Percentiles rank a stretch among this genome's conserved stretches.
phyloP scores from a whole-genome alignment of 1,284 basidiomycete species.

The Lentinus polychrous region DNA sequence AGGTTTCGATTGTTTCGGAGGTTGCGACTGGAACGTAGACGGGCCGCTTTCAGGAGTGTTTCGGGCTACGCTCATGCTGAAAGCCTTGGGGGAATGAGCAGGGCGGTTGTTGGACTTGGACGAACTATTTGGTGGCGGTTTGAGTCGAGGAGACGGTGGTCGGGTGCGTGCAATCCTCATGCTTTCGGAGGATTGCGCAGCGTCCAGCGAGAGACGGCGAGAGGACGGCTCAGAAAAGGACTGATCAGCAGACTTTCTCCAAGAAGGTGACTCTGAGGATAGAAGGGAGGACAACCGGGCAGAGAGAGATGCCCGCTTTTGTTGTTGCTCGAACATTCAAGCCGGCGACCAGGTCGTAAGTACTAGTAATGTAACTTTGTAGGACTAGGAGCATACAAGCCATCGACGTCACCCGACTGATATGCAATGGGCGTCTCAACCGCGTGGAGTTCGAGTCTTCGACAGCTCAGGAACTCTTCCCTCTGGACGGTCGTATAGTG shows the following conservation, averaged over 20 bases:
- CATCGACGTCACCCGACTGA: too few relatives aligned
- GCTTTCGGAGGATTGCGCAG: neutral
- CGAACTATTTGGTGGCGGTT: neutral
- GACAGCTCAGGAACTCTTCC: too few relatives aligned
- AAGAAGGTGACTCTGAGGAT: constrained; percentile 1
- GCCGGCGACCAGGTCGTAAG: too few relatives aligned
- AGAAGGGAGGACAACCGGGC: constrained; percentile 9
- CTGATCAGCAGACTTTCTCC: neutral
- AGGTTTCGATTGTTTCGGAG: constrained; percentile 4
- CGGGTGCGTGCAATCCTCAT: constrained; percentile 15
- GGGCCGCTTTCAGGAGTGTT: neutral
- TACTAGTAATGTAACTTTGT: too few relatives aligned
- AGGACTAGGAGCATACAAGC: too few relatives aligned
- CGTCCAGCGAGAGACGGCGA: constrained; percentile 10
- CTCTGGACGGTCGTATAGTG: too few relatives aligned
- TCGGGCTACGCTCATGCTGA: constrained; percentile 8
- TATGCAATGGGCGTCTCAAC: too few relatives aligned
- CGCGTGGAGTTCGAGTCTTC: too few relatives aligned
- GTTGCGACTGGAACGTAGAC: neutral
- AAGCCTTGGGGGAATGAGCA: constrained; percentile 6
- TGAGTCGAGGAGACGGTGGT: constrained; percentile 12
- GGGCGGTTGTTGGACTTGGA: neutral
- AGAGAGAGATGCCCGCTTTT: constrained; percentile 10
- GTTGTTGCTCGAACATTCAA: too few relatives aligned
- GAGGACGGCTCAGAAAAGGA: constrained; percentile 11